Evolutionary conservation across 164 flowering plant genomes (phyloP), one percentile per base, ranked within the genome.

Genomic region (Saururus chinensis): DNA sequence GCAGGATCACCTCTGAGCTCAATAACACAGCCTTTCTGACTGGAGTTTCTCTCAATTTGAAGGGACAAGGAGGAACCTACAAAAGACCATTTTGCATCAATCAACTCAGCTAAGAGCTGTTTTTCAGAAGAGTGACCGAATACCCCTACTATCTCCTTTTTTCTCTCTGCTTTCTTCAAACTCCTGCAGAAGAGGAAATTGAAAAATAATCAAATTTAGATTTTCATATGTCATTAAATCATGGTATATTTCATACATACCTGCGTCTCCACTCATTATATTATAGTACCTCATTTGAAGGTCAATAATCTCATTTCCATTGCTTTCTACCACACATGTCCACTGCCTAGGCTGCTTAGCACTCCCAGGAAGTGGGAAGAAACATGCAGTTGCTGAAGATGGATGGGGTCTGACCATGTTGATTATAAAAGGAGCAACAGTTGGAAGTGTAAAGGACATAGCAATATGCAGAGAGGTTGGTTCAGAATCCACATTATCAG

Each of bases 261-360:
- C n/a, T n/a, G n/a, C n/a, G n/a, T n/a, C n/a, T n/a, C n/a, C n/a
- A n/a, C n/a, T n/a, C n/a, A 19, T 7, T 58, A 19, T 3, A 26
- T 60, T 23, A 48, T 41, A 7, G 19, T 81, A 90, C 99, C 99
- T 93, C 79, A 88, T 84, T 63, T 90, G 88, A 59, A 93, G 86
- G 75, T 74, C 83, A 62, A 87, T 66, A 51, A 90, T 71, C 70
- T 82, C 81, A 58, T 68, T 72, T 45, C 81, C 83, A 70, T 55
- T 68, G 57, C 75, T 83, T 75, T 88, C 91, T 48, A 75, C 65
- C 45, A 90, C 70, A 48, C 68, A 68, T 1, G 85, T 82, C 82
- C 81, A 80, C 51, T 75, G 69, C 73, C 75, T 83, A 45, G 75
- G 74, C 49, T 66, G 74, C 53, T 70, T 81, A 55, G 66, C 60